Evolutionary conservation across 768 basidiomycete species (phyloP).

Genomic region (Mycena belliarum): DNA sequence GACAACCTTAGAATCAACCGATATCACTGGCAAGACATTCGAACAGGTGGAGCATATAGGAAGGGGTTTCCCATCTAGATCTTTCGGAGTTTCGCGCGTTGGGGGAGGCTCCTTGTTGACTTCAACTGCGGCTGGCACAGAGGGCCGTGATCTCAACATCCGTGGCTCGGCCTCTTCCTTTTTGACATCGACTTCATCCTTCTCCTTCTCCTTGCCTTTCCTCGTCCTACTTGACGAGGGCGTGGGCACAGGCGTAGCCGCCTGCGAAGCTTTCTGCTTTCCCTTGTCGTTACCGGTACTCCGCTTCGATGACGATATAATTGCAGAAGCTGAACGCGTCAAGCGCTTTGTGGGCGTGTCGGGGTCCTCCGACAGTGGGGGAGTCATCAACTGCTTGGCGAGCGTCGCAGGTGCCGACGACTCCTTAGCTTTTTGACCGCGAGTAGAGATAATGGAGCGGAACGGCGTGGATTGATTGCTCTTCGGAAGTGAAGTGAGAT

Average conservation of each 20-base stretch:
- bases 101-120: conserved; percentile 35
- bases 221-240: conserved; percentile 23
- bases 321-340: conserved; percentile 27
- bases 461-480: conserved; percentile 40
- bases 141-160: conserved; percentile 50
- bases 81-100: conserved; percentile 49
- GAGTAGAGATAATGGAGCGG: conserved; percentile 61
- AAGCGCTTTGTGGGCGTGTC: conserved; percentile 31
- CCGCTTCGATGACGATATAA: conserved; percentile 8
- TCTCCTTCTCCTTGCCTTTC: conserved; percentile 30
- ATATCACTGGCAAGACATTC: conserved; percentile 74
- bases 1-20: conserved; percentile 72
- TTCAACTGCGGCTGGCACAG: conserved; percentile 37
- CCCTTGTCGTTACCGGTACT: conserved; percentile 24
- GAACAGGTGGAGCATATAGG: conserved; percentile 74
- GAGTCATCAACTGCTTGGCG: conserved; percentile 45
- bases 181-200: conserved; percentile 42
- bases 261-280: conserved; percentile 29
- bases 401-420: conserved; percentile 4
- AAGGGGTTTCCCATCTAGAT: conserved; percentile 64
- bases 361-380: conserved; percentile 48
- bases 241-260: conserved; percentile 31
- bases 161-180: conserved; percentile 55
- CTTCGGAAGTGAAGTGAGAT: conserved; percentile 32
- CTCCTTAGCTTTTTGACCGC: conserved; percentile 49